A percentile compares a stretch with the other conserved stretches of the same genome.
Conservation (phyloP, 2,329 filamentous ascomycete genomes). For the Teratosphaeria pseudoeucalypti region DNA sequence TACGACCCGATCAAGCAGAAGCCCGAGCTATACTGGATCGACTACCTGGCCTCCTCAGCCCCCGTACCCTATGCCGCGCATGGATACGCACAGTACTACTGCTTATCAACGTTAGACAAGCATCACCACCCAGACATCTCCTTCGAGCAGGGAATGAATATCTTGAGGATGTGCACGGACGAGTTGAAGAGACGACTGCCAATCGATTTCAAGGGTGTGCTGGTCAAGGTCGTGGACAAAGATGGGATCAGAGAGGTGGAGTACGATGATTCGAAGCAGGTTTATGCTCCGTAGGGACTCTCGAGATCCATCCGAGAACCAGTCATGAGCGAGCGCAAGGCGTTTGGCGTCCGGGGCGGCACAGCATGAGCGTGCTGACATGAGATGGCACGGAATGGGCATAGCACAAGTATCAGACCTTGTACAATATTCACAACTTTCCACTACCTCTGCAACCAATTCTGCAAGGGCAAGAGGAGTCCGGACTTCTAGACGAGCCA, state of each 20-base stretch:
- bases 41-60: conserved; percentile 85
- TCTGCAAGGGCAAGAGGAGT: not conserved
- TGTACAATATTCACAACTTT: not conserved
- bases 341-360: conserved; percentile 9
- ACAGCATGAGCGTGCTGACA: not conserved
- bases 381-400: not conserved
- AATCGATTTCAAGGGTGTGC: conserved; percentile 90
- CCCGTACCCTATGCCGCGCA: conserved; percentile 91
- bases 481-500: not conserved
- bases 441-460: no score
- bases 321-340: conserved; percentile 12
- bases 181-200: conserved; percentile 94
- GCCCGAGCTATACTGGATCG: conserved; percentile 91
- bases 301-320: not conserved
- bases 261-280: conserved; percentile 55
- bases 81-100: conserved; percentile 99
- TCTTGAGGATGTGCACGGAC: conserved; percentile 89
- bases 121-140: conserved; percentile 93
- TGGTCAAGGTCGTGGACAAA: conserved; percentile 89
- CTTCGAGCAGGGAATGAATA: conserved; percentile 80
- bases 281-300: conserved; percentile 19
- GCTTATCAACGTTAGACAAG: conserved; percentile 93
- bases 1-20: conserved; percentile 85
- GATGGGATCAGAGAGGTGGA: conserved; percentile 79
- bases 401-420: conserved; percentile 1